Conservation (phyloP, 1,284 basidiomycete genomes). For the Malassezia yamatoensis region DNA sequence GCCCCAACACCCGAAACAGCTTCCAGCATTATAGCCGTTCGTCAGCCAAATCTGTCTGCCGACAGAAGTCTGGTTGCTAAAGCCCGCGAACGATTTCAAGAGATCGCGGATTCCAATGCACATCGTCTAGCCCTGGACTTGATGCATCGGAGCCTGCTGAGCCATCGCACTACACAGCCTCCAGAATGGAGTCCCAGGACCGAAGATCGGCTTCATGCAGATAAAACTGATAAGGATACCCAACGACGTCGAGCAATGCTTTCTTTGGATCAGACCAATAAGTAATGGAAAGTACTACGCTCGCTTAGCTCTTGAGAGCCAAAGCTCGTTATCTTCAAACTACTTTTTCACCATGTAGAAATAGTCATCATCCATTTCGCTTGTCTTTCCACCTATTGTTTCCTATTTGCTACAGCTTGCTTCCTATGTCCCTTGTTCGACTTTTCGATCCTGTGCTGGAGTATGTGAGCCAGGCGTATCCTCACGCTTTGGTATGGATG, state of each 20-base stretch:
- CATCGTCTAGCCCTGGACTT: neutral
- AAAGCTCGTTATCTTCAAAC: too few relatives aligned
- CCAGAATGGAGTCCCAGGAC: conserved; percentile 10
- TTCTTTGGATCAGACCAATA: conserved; percentile 6
- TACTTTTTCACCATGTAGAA: too few relatives aligned
- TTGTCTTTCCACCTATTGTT: too few relatives aligned
- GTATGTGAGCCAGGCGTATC: too few relatives aligned
- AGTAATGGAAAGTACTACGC: too few relatives aligned
- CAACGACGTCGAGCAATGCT: conserved; percentile 15
- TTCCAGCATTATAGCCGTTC: neutral
- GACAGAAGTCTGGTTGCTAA: neutral
- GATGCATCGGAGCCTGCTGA: neutral
- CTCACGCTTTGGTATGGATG: too few relatives aligned
- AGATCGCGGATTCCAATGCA: neutral
- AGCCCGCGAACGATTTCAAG: neutral
- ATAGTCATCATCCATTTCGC: too few relatives aligned
- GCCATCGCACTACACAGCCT: neutral
- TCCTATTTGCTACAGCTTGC: too few relatives aligned
- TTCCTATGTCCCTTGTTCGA: too few relatives aligned
- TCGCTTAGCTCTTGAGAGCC: too few relatives aligned
- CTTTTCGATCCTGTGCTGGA: too few relatives aligned
- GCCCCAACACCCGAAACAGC: neutral
- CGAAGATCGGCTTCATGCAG: conserved; percentile 6
- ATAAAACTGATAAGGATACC: neutral
- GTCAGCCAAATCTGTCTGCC: neutral